Base-by-base conservation (phyloP, 306 rosid genomes). In the Corylus avellana region DNA sequence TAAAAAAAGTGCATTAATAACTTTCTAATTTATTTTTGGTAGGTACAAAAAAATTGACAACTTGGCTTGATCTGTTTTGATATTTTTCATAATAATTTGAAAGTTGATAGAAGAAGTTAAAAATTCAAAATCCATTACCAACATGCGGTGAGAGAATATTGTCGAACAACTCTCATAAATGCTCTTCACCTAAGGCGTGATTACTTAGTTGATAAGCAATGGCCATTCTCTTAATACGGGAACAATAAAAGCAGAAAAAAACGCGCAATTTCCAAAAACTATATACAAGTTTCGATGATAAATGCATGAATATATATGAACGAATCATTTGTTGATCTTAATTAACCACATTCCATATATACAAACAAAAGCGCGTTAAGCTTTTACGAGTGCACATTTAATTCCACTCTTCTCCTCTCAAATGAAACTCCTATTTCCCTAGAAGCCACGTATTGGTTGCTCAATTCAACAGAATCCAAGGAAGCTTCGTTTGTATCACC, bases 191-290 rank as follows among this genome's bases (percentile, higher is more conserved):
- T 47, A 47, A 47, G 39, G 42, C 42, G 0, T 37, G 0, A 42
- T 42, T 22, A 59, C 66, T 59, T 59, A 59, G n/a, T 59, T 59
- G 66, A 59, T 25, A 59, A 9, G 66, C 17, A 59, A 59, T 59
- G 37, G 66, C 0, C 17, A 59, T 25, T 42, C 46, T 42, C 46
- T 25, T 27, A 48, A 48, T 48, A 48, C 13, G 13, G 51, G 11
- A 12, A 11, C 13, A 48, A 12, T 48, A 48, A 48, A 12, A 8
- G 51, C 10, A 49, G 14, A 48, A 8, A 48, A 8, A 48, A 48
- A 1, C 12, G 7, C 32, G 50, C 50, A 47, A n/a, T 58, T 58
- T 1, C 32, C 27, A 58, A 58, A 59, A 59, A 59, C 5, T 25
- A 59, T 25, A 59, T 6, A 42, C 37, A 22, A 25, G 12, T 59